Evolutionary conservation across 2,329 filamentous ascomycete species (phyloP).

Genomic region (Exophiala calicioides): DNA sequence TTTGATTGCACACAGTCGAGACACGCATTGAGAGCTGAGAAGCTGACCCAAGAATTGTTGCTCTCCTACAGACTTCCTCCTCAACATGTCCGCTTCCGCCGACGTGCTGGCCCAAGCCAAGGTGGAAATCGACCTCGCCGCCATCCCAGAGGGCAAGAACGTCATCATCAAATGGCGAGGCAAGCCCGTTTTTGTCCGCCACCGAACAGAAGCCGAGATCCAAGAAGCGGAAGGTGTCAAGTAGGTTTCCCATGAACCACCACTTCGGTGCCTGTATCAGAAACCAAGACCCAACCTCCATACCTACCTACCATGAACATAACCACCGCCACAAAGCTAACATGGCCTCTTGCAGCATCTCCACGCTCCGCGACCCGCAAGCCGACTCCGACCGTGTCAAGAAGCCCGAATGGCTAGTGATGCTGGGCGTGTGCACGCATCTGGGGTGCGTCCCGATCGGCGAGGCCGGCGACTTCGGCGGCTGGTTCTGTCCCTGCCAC

Average conservation of each 20-base stretch:
- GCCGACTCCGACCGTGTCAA: conserved; percentile 89
- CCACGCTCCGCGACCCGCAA: conserved; percentile 86
- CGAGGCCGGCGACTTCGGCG: conserved; percentile 95
- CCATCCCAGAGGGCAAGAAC: conserved; percentile 99
- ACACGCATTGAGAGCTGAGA: conserved; percentile 13
- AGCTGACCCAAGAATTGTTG: background rate
- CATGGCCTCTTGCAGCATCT: conserved; percentile 46
- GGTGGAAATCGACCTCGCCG: conserved; percentile 90
- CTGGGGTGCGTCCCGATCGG: conserved; percentile 98
- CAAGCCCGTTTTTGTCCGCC: conserved; percentile 99
- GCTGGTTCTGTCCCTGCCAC: conserved; percentile 99
- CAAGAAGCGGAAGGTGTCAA: conserved; percentile 89
- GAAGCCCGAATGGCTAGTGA: conserved; percentile 98
- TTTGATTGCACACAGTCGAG: background rate
- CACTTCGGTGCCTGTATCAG: background rate
- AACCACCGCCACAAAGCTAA: too few species aligned
- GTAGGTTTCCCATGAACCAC: conserved; percentile 27
- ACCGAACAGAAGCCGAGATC: conserved; percentile 92
- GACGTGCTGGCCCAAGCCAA: conserved; percentile 99
- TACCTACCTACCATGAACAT: background rate
- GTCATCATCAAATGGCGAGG: conserved; percentile 99
- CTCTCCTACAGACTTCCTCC: conserved; percentile 78
- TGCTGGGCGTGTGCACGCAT: conserved; percentile 99
- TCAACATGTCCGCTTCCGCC: conserved; percentile 99
- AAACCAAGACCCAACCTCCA: background rate